Percentiles rank a stretch among this genome's conserved stretches.
Conservation (phyloP, 345 rosid genomes). For the Laguncularia racemosa region DNA sequence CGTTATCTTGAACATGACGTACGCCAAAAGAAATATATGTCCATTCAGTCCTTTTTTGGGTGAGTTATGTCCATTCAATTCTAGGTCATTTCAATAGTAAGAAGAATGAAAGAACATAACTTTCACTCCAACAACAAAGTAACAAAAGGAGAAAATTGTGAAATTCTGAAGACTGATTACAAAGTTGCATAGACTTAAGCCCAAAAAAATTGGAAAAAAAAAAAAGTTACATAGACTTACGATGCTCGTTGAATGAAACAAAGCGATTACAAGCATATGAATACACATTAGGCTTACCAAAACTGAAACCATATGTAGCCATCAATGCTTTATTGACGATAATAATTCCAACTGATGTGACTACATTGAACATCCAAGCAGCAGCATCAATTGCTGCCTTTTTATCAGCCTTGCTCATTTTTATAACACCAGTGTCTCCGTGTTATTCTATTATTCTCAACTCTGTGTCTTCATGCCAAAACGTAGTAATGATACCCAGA, state of each 20-base stretch:
- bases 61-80: no score
- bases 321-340: slow-evolving; percentile 93
- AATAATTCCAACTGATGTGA: slow-evolving; percentile 94
- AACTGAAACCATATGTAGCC: slow-evolving; percentile 96
- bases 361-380: slow-evolving; percentile 98
- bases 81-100: no score
- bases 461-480: slow-evolving; percentile 4
- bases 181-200: no score
- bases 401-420: slow-evolving; percentile 73
- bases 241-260: not conserved
- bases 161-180: no score
- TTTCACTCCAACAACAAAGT: no score
- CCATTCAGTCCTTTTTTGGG: no score
- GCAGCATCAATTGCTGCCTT: slow-evolving; percentile 89
- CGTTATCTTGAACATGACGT: no score
- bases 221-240: no score
- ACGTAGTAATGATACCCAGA: not conserved
- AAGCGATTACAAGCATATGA: not conserved
- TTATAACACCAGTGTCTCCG: slow-evolving; percentile 2
- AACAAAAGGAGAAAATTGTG: no score
- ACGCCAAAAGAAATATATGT: no score
- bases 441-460: not conserved
- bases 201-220: no score
- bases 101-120: no score
- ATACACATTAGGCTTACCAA: slow-evolving; percentile 39